Evolutionary conservation across 164 flowering plant genomes (phyloP).

Genomic region (Aristolochia contorta): DNA sequence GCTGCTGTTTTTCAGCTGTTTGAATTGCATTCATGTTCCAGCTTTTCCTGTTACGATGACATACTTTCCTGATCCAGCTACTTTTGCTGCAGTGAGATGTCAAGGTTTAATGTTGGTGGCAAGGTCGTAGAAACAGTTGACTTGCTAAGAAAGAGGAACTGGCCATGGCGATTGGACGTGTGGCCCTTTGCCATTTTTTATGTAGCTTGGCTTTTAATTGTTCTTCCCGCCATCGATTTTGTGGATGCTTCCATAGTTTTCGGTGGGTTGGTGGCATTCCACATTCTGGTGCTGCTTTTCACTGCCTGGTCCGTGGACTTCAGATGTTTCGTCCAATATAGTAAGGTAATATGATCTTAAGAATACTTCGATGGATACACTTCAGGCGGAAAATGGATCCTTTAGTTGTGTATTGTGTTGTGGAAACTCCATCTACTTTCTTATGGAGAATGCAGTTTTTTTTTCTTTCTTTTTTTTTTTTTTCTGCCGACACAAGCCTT

Average conservation of each 20-base stretch:
- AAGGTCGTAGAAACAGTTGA: constrained; percentile 78
- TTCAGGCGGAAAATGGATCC: background rate
- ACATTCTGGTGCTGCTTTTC: constrained; percentile 68
- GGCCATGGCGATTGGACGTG: constrained; percentile 73
- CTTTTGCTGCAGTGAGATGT: constrained; percentile 24
- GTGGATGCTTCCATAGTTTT: constrained; percentile 59
- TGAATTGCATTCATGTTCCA: background rate
- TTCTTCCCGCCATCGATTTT: constrained; percentile 65
- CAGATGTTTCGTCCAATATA: constrained; percentile 62
- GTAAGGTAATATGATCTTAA: constrained; percentile 37
- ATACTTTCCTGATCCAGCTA: too few species aligned
- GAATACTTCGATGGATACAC: background rate
- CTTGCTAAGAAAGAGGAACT: constrained; percentile 52
- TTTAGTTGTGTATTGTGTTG: background rate
- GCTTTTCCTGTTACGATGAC: background rate
- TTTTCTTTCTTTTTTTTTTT: background rate
- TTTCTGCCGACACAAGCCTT: background rate
- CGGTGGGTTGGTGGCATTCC: constrained; percentile 45
- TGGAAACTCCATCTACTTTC: background rate
- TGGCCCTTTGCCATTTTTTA: constrained; percentile 77
- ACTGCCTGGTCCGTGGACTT: constrained; percentile 95
- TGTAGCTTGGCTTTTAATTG: constrained; percentile 32
- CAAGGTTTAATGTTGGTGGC: constrained; percentile 64
- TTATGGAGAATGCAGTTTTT: background rate
- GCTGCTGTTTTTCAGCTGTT: too few species aligned